Evolutionary conservation across 1,284 basidiomycete species (phyloP).

Genomic region (Ustilago crameri): DNA sequence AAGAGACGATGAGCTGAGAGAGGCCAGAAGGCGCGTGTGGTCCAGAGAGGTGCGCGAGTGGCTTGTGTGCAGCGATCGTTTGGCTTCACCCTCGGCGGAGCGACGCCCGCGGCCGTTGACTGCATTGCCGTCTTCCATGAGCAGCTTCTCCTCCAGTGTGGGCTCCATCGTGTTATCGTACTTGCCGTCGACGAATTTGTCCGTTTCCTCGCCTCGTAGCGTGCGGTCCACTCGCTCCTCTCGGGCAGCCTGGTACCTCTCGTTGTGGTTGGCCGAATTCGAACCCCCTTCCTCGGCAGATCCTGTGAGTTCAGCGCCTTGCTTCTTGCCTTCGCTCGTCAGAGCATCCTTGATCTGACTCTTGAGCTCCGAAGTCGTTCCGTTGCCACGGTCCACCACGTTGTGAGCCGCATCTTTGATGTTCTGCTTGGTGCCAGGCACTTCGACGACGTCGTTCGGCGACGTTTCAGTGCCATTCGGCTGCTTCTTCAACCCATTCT

Average conservation of each 20-base stretch:
- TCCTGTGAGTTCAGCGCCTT: slow-evolving; percentile 15
- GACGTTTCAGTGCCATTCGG: slow-evolving; percentile 6
- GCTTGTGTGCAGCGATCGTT: slow-evolving; percentile 7
- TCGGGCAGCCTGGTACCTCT: slow-evolving; percentile 33
- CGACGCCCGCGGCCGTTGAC: slow-evolving; percentile 24
- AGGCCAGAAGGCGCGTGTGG: slow-evolving; percentile 23
- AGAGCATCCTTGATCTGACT: slow-evolving; percentile 42
- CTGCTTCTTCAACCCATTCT: slow-evolving; percentile 37
- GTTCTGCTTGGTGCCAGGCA: slow-evolving; percentile 16
- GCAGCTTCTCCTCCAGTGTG: slow-evolving; percentile 48
- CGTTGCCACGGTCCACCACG: slow-evolving; percentile 16
- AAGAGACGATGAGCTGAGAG: slow-evolving; percentile 20
- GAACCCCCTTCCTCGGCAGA: slow-evolving; percentile 1
- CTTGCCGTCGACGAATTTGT: slow-evolving; percentile 40
- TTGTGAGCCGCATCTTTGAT: slow-evolving; percentile 18
- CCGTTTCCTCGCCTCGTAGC: slow-evolving; percentile 29
- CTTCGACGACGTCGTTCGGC: slow-evolving; percentile 24
- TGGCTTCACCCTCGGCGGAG: slow-evolving; percentile 5
- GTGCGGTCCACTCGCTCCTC: slow-evolving; percentile 31
- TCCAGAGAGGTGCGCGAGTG: slow-evolving; percentile 14
- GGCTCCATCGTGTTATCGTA: slow-evolving; percentile 48
- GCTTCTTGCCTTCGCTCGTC: background rate
- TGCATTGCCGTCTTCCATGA: slow-evolving; percentile 27
- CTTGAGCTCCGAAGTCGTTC: slow-evolving; percentile 22
- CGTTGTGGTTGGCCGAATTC: slow-evolving; percentile 32